Evolutionary conservation across 345 rosid genomes (phyloP).

Genomic region (Corchorus olitorius): DNA sequence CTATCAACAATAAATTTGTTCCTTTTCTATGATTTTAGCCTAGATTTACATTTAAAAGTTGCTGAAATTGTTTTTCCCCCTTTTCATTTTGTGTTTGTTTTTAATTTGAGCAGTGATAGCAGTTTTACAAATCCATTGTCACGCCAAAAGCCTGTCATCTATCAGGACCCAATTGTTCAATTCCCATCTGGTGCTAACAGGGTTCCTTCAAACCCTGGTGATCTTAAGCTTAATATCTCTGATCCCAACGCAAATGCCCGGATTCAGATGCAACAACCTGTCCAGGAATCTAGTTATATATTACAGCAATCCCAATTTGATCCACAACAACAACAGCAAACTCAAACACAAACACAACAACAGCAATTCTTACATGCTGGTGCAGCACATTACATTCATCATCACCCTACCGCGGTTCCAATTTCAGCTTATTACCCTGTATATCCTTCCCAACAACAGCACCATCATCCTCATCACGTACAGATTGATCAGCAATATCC

Average conservation of each 20-base stretch:
- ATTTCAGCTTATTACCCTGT: slow-evolving; percentile 67
- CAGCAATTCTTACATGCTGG: slow-evolving; percentile 77
- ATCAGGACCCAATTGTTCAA: slow-evolving; percentile 69
- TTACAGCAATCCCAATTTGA: slow-evolving; percentile 65
- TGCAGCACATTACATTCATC: slow-evolving; percentile 65
- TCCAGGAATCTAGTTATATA: slow-evolving; percentile 57
- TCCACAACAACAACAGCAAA: slow-evolving; percentile 42
- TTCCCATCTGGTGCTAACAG: slow-evolving; percentile 56
- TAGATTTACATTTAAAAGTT: slow-evolving; percentile 16
- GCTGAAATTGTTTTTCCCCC: slow-evolving; percentile 28
- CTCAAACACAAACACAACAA: slow-evolving; percentile 36
- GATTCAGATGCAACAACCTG: slow-evolving; percentile 46
- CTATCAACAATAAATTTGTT: neutral
- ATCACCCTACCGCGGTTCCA: slow-evolving; percentile 66
- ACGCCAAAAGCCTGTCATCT: slow-evolving; percentile 62
- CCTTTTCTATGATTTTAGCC: neutral
- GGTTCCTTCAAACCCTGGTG: slow-evolving; percentile 44
- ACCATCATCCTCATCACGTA: slow-evolving; percentile 58
- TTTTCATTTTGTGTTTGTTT: slow-evolving; percentile 24
- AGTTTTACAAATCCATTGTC: slow-evolving; percentile 65
- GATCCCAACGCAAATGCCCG: slow-evolving; percentile 51
- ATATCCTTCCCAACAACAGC: slow-evolving; percentile 81
- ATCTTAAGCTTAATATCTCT: slow-evolving; percentile 57
- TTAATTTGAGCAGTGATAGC: slow-evolving; percentile 65
- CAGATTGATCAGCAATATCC: slow-evolving; percentile 90